Evolutionary conservation across 805 yeast genomes (phyloP), one percentile per base, ranked within the genome.

Genomic region (Teunomyces panamensis): DNA sequence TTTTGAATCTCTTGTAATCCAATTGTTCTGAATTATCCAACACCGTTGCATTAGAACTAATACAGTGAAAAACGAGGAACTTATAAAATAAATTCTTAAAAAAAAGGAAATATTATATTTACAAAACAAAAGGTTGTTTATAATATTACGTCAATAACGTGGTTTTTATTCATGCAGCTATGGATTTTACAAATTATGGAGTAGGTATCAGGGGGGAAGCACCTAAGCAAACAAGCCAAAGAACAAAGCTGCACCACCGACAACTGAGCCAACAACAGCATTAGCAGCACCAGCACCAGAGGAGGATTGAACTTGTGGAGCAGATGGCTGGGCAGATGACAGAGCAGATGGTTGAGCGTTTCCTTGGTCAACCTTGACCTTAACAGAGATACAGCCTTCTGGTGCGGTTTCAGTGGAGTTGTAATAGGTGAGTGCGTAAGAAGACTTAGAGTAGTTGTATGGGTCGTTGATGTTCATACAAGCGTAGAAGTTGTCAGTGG

Each of bases 381-480:
- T 46, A 47, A 58, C 39, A 17, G 60, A 46, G 24, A 58, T 49
- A 45, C 61, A 55, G 11, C 48, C 62, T 5, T 45, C 35, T 42
- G 73, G 67, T 14, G 60, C 58, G 16, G 57, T 60, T 46, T 67
- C 62, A 45, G 60, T 61, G 50, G 24, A 20, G 24, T 57, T 70
- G 16, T 43, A 51, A 47, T 39, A 46, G 3, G 49, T 46, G 37
- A 64, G 43, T 14, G 62, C 64, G 36, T 49, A 58, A 16, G 49
- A 11, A 9, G 39, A 10, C 14, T 52, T 33, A 32, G 77, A 71
- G 60, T 64, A 68, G n/a, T 50, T 35, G 64, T 75, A 76, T 24
- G 79, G 77, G 55, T 77, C 81, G 41, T 54, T 55, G 49, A 70
- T 64, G 64, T 74, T 68, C 68, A 64, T 71, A 54, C 71, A 70